Base-by-base conservation (phyloP, 2,329 filamentous ascomycete species). In the Leptosphaerulina australis region DNA sequence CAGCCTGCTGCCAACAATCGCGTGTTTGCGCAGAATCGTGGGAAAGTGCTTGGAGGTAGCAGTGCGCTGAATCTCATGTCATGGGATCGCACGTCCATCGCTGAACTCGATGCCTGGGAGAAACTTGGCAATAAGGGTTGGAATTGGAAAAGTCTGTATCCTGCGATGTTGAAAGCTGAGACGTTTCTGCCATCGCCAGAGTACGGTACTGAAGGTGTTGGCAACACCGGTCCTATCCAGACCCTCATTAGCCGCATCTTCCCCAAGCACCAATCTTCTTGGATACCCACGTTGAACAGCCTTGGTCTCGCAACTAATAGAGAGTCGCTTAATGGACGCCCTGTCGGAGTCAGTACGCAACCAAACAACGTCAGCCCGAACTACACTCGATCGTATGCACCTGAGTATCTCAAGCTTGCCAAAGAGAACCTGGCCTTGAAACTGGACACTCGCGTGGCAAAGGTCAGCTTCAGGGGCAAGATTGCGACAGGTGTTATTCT, bases 251-350 rank as follows among this genome's bases (percentile, higher is more conserved):
- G 78, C 54, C 72, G 76, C 2, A 66, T 75, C 37, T 65, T 77
- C 12, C 76, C 77, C 3, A 65, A 64, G 12, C 76, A 79, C 22
- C 76, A 79, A 55, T 53, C 70, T 8, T 59, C 69, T 0, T 81
- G 74, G 68, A 73, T 76, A 15, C 77, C 78, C 0, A 76, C 79
- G 0, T 63, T 83, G 30, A 74, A 77, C 30, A 74, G 71, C 24
- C 64, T 80, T 2, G 80, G 79, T 1, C 68, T 78, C 7, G 40
- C 63, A 2, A 52, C 62, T 4, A 78, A 77, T 43, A 58, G 62
- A n/a, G 68, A 79, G 38, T 81, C 78, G 7, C 70, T 83, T 2
- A 72, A 74, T 11, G 81, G 81, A 1, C 75, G 79, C 37, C 77
- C 76, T 11, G 62, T 81, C 3, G 82, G 82, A 5, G 78, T 78